phyloP scores from a whole-genome alignment of 352 stramenopile genomes.

The Globisporangium alternatum region DNA sequence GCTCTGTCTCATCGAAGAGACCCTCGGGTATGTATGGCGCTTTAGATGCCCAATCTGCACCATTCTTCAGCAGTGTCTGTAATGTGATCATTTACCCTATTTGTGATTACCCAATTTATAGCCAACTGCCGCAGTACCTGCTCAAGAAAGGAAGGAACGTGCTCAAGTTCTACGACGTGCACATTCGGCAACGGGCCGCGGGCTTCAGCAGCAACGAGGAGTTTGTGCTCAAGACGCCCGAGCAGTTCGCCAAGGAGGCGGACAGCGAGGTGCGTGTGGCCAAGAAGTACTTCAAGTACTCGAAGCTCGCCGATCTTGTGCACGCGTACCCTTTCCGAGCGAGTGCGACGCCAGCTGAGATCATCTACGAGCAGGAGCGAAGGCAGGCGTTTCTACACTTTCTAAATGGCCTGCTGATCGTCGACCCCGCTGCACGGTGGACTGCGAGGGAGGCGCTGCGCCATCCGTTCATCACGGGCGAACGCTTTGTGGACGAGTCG shows the following conservation, averaged over 20 bases:
- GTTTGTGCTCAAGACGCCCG: constrained; percentile 36
- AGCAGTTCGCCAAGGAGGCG: constrained; percentile 35
- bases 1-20: constrained; percentile 89
- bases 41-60: neutral
- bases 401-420: constrained; percentile 23
- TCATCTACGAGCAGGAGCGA: constrained; percentile 15
- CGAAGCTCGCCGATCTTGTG: constrained; percentile 40
- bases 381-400: constrained; percentile 41
- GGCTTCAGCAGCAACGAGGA: constrained; percentile 8
- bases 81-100: neutral
- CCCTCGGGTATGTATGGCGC: constrained; percentile 50
- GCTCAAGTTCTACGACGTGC: constrained; percentile 46
- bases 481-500: constrained; percentile 17
- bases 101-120: neutral
- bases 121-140: constrained; percentile 30
- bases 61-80: neutral
- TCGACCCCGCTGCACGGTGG: constrained; percentile 37
- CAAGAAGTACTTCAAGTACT: constrained; percentile 60
- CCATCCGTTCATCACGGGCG: constrained; percentile 50
- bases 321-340: constrained; percentile 35
- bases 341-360: constrained; percentile 18
- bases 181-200: neutral
- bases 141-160: constrained; percentile 35
- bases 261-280: constrained; percentile 27
- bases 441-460: constrained; percentile 31